A percentile compares a stretch with the other conserved stretches of the same genome.
Evolutionary conservation across 2,329 filamentous ascomycete species (phyloP).

Genomic region (Pestalotiopsis sp.): DNA sequence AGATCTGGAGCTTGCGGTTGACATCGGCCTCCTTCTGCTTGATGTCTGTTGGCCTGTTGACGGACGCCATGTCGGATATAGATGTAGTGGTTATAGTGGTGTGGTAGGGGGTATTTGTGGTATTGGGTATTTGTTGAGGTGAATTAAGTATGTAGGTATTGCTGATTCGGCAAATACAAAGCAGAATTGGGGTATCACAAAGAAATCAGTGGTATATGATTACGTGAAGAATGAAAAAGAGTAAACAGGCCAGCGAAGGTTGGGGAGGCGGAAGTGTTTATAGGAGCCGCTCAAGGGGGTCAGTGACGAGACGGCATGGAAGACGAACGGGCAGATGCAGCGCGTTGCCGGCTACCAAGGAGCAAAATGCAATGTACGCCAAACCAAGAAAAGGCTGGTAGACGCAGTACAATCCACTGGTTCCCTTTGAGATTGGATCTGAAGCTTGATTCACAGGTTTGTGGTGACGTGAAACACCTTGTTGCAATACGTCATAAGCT

Average conservation of each 20-base stretch:
- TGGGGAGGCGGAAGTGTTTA: conserved; percentile 6
- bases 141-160: not conserved
- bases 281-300: not conserved
- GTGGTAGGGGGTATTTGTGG: not conserved
- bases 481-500: conserved; percentile 16
- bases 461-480: conserved; percentile 18
- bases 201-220: conserved; percentile 13
- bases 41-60: conserved; percentile 75
- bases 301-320: conserved; percentile 6
- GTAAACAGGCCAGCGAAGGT: not conserved
- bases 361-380: not conserved
- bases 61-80: conserved; percentile 38
- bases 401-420: not conserved
- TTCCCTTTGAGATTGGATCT: not conserved
- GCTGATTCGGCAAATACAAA: not conserved
- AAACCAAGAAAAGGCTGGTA: not conserved
- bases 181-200: conserved; percentile 14
- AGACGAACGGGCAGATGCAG: not conserved
- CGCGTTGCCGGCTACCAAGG: not conserved
- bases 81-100: conserved; percentile 10
- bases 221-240: conserved; percentile 7
- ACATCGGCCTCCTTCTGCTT: conserved; percentile 84
- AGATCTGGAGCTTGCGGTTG: conserved; percentile 92
- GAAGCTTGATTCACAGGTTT: conserved; percentile 13
- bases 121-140: not conserved